Evolutionary conservation across 164 flowering plant species (phyloP).

Genomic region (Santalum album): DNA sequence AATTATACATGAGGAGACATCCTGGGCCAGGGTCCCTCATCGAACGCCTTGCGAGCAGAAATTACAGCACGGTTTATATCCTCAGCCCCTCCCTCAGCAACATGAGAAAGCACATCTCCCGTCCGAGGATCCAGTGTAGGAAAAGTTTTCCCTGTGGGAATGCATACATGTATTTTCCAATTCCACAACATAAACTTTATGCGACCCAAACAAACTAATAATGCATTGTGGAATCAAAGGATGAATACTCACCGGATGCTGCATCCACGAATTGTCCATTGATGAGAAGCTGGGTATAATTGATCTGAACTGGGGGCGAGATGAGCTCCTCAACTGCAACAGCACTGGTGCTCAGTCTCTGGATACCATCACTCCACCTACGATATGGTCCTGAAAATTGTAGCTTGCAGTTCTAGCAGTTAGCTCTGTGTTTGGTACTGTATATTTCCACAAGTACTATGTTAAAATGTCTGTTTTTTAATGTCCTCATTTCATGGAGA

Average conservation of each 20-base stretch:
- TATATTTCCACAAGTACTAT: too few species aligned
- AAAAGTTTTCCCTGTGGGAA: slow-evolving; percentile 75
- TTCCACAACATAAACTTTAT: too few species aligned
- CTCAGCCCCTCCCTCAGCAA: slow-evolving; percentile 71
- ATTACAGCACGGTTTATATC: slow-evolving; percentile 68
- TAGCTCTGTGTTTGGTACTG: too few species aligned
- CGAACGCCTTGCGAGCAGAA: slow-evolving; percentile 85
- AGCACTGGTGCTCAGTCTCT: too few species aligned
- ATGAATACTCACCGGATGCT: slow-evolving; percentile 43
- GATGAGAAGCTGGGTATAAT: slow-evolving; percentile 52
- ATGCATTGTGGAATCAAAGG: slow-evolving; percentile 14
- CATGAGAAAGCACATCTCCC: slow-evolving; percentile 71
- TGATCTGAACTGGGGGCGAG: slow-evolving; percentile 46
- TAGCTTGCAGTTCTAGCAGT: too few species aligned
- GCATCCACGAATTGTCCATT: slow-evolving; percentile 71
- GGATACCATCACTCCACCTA: too few species aligned
- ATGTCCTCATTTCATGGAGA: too few species aligned
- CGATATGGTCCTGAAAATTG: too few species aligned
- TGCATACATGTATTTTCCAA: too few species aligned
- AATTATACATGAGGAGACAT: slow-evolving; percentile 70
- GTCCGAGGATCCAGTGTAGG: slow-evolving; percentile 66
- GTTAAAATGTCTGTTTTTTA: too few species aligned
- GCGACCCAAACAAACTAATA: too few species aligned
- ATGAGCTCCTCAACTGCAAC: slow-evolving; percentile 40
- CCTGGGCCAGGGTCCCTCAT: slow-evolving; percentile 85